Evolutionary conservation across 75 land plant species (phyloP), one percentile per base, ranked within the genome.

Genomic region (Chamaecyparis obtusa): DNA sequence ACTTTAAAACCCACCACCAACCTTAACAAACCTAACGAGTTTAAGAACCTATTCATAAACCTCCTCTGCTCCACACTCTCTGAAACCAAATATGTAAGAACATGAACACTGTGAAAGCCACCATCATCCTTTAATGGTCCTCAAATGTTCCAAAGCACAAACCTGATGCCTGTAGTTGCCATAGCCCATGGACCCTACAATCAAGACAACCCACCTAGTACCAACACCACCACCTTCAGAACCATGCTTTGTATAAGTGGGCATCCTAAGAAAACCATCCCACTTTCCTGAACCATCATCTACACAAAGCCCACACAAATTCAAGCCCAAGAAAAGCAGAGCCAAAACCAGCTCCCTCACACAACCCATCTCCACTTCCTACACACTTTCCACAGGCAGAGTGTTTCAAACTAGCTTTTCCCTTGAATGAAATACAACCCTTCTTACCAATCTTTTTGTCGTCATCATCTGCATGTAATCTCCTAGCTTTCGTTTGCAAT

Each of bases 161-260:
- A 95, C 99, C 99, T 98, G 99, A 71, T 98, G 99, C 54, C 99
- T 87, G 88, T 98, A 98, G 79, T 98, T 98, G 90, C 94, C 89
- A 86, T 92, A 98, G 3, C 99, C 99, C 36, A 88, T 88, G 36
- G 99, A 98, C 27, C 99, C 99, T 11, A 99, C 99, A 71, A 98
- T 84, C 43, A 98, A 94, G 44, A 98, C 92, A 17, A 97, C 99
- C 99, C 99, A 98, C 78, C 93, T 91, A 37, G 96, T 95, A 0
- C 98, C 95, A 1, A 49, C 89, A 27, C 89, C 36, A 57, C 57
- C 83, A 43, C 27, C 90, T 39, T 33, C 87, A n/a, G n/a, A n/a
- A 19, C 30, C 64, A 36, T 75, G 48, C 9, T 64, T 41, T 64
- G n/a, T 64, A 21, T 64, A 27, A 64, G 30, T 86, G 57, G 90